Evolutionary conservation across 2,329 filamentous ascomycete species (phyloP).

Genomic region (Cryphonectria parasitica): DNA sequence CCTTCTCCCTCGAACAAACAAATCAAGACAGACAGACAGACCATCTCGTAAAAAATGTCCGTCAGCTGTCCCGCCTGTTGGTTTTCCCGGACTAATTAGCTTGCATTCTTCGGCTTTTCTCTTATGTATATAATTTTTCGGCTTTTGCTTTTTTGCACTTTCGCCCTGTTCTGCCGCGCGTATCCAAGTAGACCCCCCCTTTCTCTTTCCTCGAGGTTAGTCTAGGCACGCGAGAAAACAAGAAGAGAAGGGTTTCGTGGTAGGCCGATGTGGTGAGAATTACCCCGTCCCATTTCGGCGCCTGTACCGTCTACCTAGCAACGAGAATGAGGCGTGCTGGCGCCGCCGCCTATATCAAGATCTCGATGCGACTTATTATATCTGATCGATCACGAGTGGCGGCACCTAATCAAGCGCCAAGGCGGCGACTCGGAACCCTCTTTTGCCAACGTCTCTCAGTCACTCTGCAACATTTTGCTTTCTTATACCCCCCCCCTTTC

Average conservation of each 20-base stretch:
- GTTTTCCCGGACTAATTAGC: background rate
- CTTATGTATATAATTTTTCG: background rate
- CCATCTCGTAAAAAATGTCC: background rate
- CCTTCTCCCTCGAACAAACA: background rate
- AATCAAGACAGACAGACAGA: background rate
- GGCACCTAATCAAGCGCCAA: background rate
- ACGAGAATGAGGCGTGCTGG: background rate
- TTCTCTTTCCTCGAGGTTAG: background rate
- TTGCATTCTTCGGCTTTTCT: background rate
- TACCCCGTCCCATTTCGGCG: background rate
- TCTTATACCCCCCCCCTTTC: background rate
- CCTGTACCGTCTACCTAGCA: background rate
- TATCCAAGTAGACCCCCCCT: background rate
- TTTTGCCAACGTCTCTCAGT: background rate
- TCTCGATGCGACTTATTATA: background rate
- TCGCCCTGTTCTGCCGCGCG: background rate
- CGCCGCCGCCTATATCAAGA: background rate
- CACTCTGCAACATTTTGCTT: background rate
- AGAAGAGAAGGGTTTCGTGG: background rate
- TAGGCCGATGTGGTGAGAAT: background rate
- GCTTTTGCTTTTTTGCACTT: background rate
- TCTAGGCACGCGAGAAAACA: background rate
- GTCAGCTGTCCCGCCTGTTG: background rate
- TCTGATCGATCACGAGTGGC: background rate
- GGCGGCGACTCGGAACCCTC: background rate